Evolutionary conservation across 164 flowering plant genomes (phyloP).

Genomic region (Nymphaea thermarum): DNA sequence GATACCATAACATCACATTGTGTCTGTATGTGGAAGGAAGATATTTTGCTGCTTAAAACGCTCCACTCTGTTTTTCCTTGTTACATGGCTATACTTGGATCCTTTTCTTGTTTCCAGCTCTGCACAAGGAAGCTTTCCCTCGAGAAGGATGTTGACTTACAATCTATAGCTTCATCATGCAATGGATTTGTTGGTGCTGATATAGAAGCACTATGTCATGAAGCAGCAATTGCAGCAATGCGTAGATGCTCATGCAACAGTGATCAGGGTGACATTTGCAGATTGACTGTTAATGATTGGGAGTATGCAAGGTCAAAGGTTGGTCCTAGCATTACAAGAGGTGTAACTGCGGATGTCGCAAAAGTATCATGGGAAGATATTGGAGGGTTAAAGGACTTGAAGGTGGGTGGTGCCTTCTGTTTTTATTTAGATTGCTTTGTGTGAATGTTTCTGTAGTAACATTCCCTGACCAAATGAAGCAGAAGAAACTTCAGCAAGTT

Average conservation of each 20-base stretch:
- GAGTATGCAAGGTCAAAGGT: conserved; percentile 55
- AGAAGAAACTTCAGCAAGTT: conserved; percentile 85
- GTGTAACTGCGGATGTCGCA: conserved; percentile 80
- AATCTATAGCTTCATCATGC: conserved; percentile 73
- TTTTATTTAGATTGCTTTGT: no score
- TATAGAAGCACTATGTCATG: conserved; percentile 84
- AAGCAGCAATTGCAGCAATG: conserved; percentile 47
- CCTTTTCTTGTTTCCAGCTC: conserved; percentile 32
- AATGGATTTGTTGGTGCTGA: conserved; percentile 98
- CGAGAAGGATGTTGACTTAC: conserved; percentile 48
- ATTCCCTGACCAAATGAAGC: conserved; percentile 10
- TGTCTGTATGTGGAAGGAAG: no score
- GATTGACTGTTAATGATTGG: conserved; percentile 62
- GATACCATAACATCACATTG: no score
- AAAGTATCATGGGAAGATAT: conserved; percentile 93
- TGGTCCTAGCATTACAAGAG: conserved; percentile 94
- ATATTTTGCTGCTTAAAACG: no score
- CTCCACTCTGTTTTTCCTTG: no score
- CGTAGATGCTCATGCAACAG: conserved; percentile 23
- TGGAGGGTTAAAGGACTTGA: conserved; percentile 77
- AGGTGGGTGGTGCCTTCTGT: conserved; percentile 30
- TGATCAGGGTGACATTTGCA: conserved; percentile 11
- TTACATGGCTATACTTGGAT: no score
- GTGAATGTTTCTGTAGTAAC: no score
- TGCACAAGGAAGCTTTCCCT: conserved; percentile 59